Percentiles rank a stretch among this genome's conserved stretches.
phyloP scores from a whole-genome alignment of 192 early-diverging fungal species.

The Coemansia sp. region DNA sequence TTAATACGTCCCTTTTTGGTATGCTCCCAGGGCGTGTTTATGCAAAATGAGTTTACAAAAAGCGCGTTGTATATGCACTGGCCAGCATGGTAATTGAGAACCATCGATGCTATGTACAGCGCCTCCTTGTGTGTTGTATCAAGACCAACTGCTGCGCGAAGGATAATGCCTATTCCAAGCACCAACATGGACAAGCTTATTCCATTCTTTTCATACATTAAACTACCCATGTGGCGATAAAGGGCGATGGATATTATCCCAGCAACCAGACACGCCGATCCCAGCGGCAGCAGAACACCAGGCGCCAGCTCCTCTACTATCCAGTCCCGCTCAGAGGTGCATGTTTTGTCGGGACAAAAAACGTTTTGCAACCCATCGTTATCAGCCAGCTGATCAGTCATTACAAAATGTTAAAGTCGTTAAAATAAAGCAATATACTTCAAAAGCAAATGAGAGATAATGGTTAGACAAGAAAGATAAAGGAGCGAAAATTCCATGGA shows the following conservation, averaged over 20 bases:
- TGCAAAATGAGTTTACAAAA: not conserved
- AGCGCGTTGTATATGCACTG: slow-evolving; percentile 1
- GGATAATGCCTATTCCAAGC: not conserved
- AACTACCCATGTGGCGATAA: not conserved
- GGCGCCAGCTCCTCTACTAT: not conserved
- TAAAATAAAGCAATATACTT: not conserved
- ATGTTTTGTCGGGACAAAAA: slow-evolving; percentile 3
- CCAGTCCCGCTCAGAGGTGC: not conserved
- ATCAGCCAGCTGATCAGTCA: slow-evolving; percentile 5
- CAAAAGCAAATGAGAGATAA: not conserved
- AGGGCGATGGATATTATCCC: not conserved
- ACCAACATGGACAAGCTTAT: not conserved
- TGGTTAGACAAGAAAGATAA: not conserved
- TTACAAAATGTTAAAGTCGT: not conserved
- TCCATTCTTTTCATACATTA: not conserved
- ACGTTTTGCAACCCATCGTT: not conserved
- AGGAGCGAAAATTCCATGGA: not conserved
- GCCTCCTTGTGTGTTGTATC: not conserved
- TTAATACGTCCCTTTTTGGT: not conserved
- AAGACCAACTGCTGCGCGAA: not conserved
- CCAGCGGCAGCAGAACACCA: not conserved
- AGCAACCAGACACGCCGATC: not conserved
- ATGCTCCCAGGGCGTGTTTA: not conserved
- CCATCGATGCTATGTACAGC: slow-evolving; percentile 1
- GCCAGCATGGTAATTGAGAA: not conserved